Conservation (phyloP, 2,329 filamentous ascomycete genomes). For the Zymoseptoria passerinii region DNA sequence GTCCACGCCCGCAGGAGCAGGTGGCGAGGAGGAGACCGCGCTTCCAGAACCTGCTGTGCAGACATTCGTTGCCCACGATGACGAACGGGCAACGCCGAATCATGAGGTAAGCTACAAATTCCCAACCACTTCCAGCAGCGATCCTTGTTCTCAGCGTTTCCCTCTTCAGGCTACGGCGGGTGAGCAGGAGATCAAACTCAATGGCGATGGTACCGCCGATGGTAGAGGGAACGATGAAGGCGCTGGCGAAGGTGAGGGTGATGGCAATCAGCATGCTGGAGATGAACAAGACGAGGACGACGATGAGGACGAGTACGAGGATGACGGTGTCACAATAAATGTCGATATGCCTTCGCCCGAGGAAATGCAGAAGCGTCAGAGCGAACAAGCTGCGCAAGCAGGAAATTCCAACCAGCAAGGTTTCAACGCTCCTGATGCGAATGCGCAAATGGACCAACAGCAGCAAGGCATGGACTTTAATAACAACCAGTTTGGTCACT, state of each 20-base stretch:
- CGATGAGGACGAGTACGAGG: conserved; percentile 19
- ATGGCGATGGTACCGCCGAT: not conserved
- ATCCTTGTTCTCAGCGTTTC: not conserved
- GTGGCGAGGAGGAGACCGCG: conserved; percentile 1
- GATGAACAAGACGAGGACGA: conserved; percentile 13
- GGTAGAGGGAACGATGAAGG: not conserved
- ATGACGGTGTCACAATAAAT: conserved; percentile 25
- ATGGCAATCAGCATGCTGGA: not conserved
- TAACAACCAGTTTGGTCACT: conserved; percentile 12
- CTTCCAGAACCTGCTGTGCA: conserved; percentile 1
- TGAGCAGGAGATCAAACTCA: not conserved
- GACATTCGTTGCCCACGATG: conserved; percentile 3
- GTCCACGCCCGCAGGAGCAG: conserved; percentile 5
- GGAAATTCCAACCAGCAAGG: conserved; percentile 9
- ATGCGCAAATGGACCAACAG: conserved; percentile 16
- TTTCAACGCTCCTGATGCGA: conserved; percentile 7
- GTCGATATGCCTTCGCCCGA: conserved; percentile 23
- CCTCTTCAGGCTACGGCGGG: not conserved
- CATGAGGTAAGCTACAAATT: conserved; percentile 8
- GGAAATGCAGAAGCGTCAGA: conserved; percentile 11
- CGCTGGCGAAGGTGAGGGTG: not conserved
- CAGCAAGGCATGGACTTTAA: conserved; percentile 7
- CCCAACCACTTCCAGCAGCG: not conserved
- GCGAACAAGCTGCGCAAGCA: conserved; percentile 8
- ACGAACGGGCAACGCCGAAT: conserved; percentile 4